Conservation (phyloP, 371 early-diverging fungal species). For the Paramicrosporidium saccamoebae region DNA sequence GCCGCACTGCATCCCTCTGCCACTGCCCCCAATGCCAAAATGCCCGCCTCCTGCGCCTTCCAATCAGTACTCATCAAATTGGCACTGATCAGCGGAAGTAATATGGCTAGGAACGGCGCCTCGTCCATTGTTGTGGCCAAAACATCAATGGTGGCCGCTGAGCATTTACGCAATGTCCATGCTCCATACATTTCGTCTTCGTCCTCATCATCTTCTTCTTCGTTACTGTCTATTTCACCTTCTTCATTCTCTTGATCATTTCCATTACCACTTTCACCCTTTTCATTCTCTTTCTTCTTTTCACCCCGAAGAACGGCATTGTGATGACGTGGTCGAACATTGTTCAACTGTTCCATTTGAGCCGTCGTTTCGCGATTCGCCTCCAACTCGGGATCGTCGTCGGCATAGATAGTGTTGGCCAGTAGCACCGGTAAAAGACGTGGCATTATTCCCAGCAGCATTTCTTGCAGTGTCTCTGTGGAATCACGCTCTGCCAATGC, state of each 20-base stretch:
- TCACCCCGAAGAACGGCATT: conserved; percentile 34
- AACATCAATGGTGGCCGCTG: conserved; percentile 79
- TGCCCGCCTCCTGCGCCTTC: conserved; percentile 66
- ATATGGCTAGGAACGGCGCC: conserved; percentile 27
- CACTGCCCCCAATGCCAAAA: conserved; percentile 79
- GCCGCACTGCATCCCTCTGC: conserved; percentile 68
- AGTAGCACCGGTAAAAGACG: conserved; percentile 61
- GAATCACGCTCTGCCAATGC: conserved; percentile 68
- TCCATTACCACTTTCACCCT: conserved; percentile 5
- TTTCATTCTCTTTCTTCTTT: conserved; percentile 12
- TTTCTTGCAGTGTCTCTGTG: conserved; percentile 23
- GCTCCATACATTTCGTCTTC: conserved; percentile 55
- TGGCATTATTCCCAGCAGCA: conserved; percentile 35
- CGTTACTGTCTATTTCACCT: conserved; percentile 47
- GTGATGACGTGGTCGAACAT: conserved; percentile 72
- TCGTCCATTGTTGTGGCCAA: conserved; percentile 46
- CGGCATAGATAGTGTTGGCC: conserved; percentile 73
- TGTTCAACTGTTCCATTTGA: conserved; percentile 49
- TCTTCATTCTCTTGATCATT: conserved; percentile 9
- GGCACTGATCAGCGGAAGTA: conserved; percentile 53
- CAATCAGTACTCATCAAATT: conserved; percentile 46
- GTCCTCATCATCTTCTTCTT: conserved; percentile 46
- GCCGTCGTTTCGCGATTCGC: conserved; percentile 45
- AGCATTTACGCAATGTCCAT: conserved; percentile 91
- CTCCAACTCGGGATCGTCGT: conserved; percentile 41